Evolutionary conservation across 2,329 filamentous ascomycete species (phyloP).

Genomic region (Microcyclosporella mali): DNA sequence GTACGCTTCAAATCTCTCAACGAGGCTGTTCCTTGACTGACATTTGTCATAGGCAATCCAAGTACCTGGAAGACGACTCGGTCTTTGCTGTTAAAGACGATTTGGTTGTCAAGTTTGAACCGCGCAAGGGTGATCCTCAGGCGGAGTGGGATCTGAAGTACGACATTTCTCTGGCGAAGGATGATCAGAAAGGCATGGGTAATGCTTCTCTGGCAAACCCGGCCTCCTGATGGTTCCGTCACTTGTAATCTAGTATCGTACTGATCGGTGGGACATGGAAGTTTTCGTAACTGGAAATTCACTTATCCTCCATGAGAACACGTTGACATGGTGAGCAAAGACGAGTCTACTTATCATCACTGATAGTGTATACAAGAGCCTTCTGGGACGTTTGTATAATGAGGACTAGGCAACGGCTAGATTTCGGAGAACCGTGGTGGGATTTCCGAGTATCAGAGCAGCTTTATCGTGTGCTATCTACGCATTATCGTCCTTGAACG

Average conservation of each 20-base stretch:
- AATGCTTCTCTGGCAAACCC: neutral
- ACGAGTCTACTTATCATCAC: too few relatives aligned
- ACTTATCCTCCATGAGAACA: too few relatives aligned
- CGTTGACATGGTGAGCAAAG: too few relatives aligned
- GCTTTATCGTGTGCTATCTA: slow-evolving; percentile 1
- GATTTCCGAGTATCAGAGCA: too few relatives aligned
- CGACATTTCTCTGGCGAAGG: slow-evolving; percentile 12
- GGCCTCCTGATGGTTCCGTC: too few relatives aligned
- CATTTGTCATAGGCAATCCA: slow-evolving; percentile 3
- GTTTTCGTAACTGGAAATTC: too few relatives aligned
- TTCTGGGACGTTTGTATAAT: too few relatives aligned
- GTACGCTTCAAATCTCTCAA: neutral
- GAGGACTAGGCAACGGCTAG: too few relatives aligned
- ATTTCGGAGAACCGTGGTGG: too few relatives aligned
- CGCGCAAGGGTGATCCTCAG: slow-evolving; percentile 44
- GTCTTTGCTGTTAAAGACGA: slow-evolving; percentile 37
- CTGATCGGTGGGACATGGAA: too few relatives aligned
- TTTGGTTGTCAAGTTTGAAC: slow-evolving; percentile 52
- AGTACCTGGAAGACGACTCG: slow-evolving; percentile 16
- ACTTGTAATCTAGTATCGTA: too few relatives aligned
- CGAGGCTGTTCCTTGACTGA: neutral
- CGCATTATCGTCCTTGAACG: slow-evolving; percentile 19
- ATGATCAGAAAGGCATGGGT: slow-evolving; percentile 1
- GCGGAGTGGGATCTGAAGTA: slow-evolving; percentile 17
- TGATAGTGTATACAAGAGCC: too few relatives aligned